Conservation (phyloP, 2,329 filamentous ascomycete species). For the Albophoma yamanashiensis region DNA sequence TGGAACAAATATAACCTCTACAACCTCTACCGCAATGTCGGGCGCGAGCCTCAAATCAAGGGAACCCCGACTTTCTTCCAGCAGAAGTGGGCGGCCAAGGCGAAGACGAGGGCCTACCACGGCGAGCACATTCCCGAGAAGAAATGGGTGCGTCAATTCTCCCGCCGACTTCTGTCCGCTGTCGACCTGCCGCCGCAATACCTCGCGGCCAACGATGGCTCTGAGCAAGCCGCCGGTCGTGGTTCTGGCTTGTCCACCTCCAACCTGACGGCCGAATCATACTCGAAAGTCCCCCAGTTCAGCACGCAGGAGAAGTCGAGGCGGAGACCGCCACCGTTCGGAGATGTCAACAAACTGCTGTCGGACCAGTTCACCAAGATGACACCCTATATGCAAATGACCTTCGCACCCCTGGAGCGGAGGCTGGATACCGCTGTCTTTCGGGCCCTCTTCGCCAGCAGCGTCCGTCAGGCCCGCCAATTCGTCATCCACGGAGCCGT, state of each 20-base stretch:
- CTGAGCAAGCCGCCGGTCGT: constrained; percentile 70
- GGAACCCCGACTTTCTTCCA: constrained; percentile 71
- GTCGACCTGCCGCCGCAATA: constrained; percentile 76
- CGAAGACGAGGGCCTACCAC: constrained; percentile 75
- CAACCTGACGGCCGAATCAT: constrained; percentile 20
- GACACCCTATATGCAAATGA: constrained; percentile 95
- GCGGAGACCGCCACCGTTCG: constrained; percentile 10
- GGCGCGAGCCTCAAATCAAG: constrained; percentile 17
- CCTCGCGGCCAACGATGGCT: constrained; percentile 72
- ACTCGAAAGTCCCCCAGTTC: constrained; percentile 17
- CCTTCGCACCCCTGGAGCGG: constrained; percentile 82
- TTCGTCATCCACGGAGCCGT: constrained; percentile 90
- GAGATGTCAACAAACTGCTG: constrained; percentile 21
- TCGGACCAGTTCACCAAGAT: constrained; percentile 26
- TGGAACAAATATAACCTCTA: constrained; percentile 98
- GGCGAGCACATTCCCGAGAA: constrained; percentile 89
- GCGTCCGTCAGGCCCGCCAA: constrained; percentile 82
- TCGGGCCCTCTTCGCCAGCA: constrained; percentile 87
- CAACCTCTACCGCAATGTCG: constrained; percentile 51
- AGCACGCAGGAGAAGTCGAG: constrained; percentile 8
- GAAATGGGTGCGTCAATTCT: constrained; percentile 92
- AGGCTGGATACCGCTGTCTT: constrained; percentile 92
- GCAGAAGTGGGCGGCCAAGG: constrained; percentile 94
- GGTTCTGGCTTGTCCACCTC: constrained; percentile 54
- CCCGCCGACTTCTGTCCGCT: constrained; percentile 66